phyloP scores from a whole-genome alignment of 2,329 filamentous ascomycete genomes.

The Trichothecium roseum region DNA sequence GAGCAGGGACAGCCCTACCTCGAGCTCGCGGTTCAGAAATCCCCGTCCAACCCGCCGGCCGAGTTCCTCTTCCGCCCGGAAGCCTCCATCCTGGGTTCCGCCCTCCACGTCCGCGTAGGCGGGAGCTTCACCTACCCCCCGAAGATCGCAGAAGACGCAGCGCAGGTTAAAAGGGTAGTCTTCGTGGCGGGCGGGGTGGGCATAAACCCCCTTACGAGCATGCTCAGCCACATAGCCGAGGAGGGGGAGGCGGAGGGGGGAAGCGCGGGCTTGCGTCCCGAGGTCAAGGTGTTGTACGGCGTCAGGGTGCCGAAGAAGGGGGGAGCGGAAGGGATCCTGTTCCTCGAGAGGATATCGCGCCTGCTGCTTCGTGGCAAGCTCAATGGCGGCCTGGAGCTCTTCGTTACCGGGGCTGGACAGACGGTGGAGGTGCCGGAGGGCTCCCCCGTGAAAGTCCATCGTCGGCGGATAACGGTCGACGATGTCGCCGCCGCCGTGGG shows the following conservation, averaged over 20 bases:
- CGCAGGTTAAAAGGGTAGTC: constrained; percentile 45
- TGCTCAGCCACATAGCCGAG: constrained; percentile 49
- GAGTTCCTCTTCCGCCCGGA: constrained; percentile 61
- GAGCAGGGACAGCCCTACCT: constrained; percentile 36
- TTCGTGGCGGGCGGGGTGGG: constrained; percentile 76
- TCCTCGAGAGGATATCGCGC: constrained; percentile 34
- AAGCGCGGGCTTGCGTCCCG: no score
- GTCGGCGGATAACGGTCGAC: constrained; percentile 28
- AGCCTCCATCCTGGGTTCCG: constrained; percentile 44
- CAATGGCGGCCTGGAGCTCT: constrained; percentile 32
- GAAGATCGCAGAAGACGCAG: constrained; percentile 25
- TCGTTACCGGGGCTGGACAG: constrained; percentile 26
- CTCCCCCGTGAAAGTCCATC: constrained; percentile 10
- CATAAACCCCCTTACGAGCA: constrained; percentile 72
- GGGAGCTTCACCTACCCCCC: constrained; percentile 77
- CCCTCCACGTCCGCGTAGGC: constrained; percentile 61
- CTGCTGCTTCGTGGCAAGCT: constrained; percentile 30
- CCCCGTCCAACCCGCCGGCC: constrained; percentile 60
- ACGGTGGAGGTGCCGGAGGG: background rate
- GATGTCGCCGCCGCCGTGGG: constrained; percentile 32
- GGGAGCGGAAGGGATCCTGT: constrained; percentile 33
- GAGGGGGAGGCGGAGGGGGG: constrained; percentile 14
- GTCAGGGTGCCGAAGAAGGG: constrained; percentile 24
- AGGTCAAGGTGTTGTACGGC: constrained; percentile 56
- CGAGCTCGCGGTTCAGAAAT: constrained; percentile 69